These are phyloP conservation scores for Chaetomium strumarium DNA, from an alignment of 2,329 filamentous ascomycete species.

Conservation along the genomic window DNA sequence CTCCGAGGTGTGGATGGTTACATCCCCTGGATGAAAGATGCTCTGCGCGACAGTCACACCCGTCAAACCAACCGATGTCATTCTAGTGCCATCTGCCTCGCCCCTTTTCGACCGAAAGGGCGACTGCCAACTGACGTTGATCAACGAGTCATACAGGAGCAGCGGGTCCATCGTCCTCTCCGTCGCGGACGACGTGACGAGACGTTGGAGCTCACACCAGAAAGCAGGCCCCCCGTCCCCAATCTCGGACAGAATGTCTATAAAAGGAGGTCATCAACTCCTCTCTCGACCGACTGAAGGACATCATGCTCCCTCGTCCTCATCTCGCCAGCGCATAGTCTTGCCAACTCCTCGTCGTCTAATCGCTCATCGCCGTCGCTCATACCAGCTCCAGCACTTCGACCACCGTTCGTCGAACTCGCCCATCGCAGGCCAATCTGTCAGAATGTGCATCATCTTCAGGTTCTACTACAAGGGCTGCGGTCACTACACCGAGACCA, in stretches of 20 bases:
- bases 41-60: conserved; percentile 9
- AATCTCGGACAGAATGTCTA: neutral
- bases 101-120: conserved; percentile 1
- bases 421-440: neutral
- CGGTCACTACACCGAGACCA: neutral
- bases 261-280: conserved; percentile 1
- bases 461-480: conserved; percentile 1
- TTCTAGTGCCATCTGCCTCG: conserved; percentile 10
- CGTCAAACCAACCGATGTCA: conserved; percentile 11
- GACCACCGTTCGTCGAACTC: neutral
- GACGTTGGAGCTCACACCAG: neutral
- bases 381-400: neutral
- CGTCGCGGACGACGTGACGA: neutral
- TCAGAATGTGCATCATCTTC: conserved; percentile 10
- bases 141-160: conserved; percentile 8
- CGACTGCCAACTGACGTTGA: conserved; percentile 11
- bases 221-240: neutral
- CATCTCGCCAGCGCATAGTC: neutral
- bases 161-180: neutral
- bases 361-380: neutral
- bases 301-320: neutral
- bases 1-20: conserved; percentile 4
- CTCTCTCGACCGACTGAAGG: neutral
- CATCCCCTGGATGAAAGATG: conserved; percentile 4
- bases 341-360: neutral